These are phyloP conservation scores for Myxozyma mucilagina DNA, from an alignment of 805 yeast species.

Conservation along the genomic window DNA sequence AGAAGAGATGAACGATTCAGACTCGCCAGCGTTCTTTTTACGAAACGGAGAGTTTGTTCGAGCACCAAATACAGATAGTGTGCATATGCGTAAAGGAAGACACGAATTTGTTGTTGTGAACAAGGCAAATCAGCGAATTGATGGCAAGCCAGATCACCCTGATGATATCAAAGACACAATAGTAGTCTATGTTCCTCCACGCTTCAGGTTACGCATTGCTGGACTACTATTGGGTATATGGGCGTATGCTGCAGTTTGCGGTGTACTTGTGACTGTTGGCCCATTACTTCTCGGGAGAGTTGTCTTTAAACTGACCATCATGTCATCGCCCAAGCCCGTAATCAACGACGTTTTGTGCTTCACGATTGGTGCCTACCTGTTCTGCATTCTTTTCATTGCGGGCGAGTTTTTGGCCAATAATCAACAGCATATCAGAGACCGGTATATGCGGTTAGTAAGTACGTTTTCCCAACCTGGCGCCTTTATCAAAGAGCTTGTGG, in stretches of 20 bases:
- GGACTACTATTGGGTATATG: conserved; percentile 51
- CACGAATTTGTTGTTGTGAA: conserved; percentile 81
- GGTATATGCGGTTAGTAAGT: not conserved
- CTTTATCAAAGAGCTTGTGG: conserved; percentile 14
- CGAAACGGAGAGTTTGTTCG: conserved; percentile 82
- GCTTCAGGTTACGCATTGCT: conserved; percentile 61
- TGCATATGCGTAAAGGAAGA: conserved; percentile 58
- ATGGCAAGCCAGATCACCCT: conserved; percentile 43
- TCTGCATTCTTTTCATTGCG: conserved; percentile 7
- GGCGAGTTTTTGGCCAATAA: conserved; percentile 3
- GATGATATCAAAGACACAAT: conserved; percentile 48
- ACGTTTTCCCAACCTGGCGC: not conserved
- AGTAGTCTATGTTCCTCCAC: conserved; percentile 85
- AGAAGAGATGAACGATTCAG: not conserved
- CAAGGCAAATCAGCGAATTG: conserved; percentile 64
- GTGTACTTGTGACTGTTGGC: conserved; percentile 32
- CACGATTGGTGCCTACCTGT: conserved; percentile 32
- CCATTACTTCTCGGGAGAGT: conserved; percentile 39
- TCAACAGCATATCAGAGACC: conserved; percentile 3
- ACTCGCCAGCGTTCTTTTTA: conserved; percentile 55
- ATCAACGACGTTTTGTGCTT: conserved; percentile 34
- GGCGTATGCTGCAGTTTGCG: conserved; percentile 42
- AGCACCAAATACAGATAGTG: conserved; percentile 82
- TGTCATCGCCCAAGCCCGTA: conserved; percentile 9
- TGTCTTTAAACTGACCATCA: conserved; percentile 8